These are phyloP conservation scores for Sarcomyxa edulis DNA, from an alignment of 768 basidiomycete species.

Conservation along the genomic window DNA sequence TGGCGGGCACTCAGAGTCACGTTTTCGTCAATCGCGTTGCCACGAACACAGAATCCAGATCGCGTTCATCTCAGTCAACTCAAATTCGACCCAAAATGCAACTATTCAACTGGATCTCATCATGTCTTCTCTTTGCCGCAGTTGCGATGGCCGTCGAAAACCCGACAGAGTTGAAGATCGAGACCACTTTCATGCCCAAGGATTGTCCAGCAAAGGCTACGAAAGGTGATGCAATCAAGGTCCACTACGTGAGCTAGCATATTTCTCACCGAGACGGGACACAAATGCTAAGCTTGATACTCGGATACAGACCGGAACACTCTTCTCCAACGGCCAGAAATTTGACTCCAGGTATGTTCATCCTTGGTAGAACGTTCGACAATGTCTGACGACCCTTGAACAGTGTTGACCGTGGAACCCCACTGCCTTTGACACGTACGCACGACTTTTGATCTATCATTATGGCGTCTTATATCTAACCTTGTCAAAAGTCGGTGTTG, in stretches of 20 bases:
- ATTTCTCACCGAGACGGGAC: neutral
- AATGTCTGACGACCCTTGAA: too few species aligned
- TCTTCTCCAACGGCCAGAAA: constrained; percentile 70
- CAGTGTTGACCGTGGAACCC: constrained; percentile 68
- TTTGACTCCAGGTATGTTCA: constrained; percentile 80
- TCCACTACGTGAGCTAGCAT: constrained; percentile 63
- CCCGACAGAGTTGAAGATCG: constrained; percentile 55
- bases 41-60: too few species aligned
- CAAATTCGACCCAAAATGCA: constrained; percentile 42
- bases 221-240: constrained; percentile 60
- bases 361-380: too few species aligned
- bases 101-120: constrained; percentile 40
- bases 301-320: constrained; percentile 62
- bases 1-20: too few species aligned
- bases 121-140: constrained; percentile 40
- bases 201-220: constrained; percentile 49
- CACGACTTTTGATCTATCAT: neutral
- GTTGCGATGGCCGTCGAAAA: constrained; percentile 41
- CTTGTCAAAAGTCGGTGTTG: constrained; percentile 54
- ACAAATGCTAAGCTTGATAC: neutral
- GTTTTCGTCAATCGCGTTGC: too few species aligned
- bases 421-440: constrained; percentile 77
- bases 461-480: neutral
- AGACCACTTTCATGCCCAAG: constrained; percentile 55
- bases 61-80: too few species aligned